Evolutionary conservation across 495 filamentous ascomycete species (phyloP), one percentile per base, ranked within the genome.

Genomic region (Talaromyces wortmannii): DNA sequence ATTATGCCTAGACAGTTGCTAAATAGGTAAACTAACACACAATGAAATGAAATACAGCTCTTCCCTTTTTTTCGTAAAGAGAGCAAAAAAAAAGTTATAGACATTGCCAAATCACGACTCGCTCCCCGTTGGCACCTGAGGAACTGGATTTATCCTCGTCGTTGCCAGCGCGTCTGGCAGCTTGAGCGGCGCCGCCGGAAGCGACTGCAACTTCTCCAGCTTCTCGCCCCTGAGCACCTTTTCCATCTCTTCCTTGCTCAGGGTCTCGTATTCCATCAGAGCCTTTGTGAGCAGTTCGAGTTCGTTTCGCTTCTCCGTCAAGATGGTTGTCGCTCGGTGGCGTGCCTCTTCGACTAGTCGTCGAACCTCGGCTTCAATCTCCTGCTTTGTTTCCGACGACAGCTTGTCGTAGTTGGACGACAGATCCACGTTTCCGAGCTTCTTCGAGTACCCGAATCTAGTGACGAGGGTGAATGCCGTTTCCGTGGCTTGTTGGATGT

Each of bases 241-340:
- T 67, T 87, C 87, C 61, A 97, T 92, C 63, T 98, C 95, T 23
- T 88, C 86, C 64, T 85, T 86, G 59, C 83, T 87, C 18, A 97
- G 73, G 3, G 89, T 95, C 71, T 97, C 95, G 69, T 97, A 97
- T 73, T 97, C 87, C 29, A 98, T 83, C 11, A 98, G 73, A 4
- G 91, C 94, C 62, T 91, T 84, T 31, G 92, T 92, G 5, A 98
- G 72, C 16, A 87, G 68, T 57, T 97, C 92, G 8, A 98, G 78
- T 63, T 96, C 92, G 51, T 89, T 83, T 17, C 89, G 78, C 63
- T 86, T 88, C 36, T 78, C 74, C 0, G 75, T 76, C 32, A 98
- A 75, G 17, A 97, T 80, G 36, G 79, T 79, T 8, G 77, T 80
- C 1, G 91, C 91, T 8, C 90, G 86, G n/a, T 74, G 72, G 32